Base-by-base conservation (phyloP, 805 yeast genomes). In the Grigorovia humatica region DNA sequence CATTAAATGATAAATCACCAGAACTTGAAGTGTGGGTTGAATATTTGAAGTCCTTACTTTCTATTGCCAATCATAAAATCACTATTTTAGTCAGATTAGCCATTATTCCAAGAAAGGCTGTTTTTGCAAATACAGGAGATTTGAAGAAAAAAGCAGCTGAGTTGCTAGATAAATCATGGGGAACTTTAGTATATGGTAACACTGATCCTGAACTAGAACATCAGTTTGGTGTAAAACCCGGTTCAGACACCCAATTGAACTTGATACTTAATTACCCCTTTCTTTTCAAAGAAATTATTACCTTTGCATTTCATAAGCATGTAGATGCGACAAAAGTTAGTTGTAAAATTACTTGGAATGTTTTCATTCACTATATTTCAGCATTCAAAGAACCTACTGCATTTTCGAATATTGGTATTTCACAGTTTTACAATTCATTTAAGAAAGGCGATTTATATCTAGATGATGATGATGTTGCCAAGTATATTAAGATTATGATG, bases 191-290 rank as follows among this genome's bases (percentile, higher is more conserved):
- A 18, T 76, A 82, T 79, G 78, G 77, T 12, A 75, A 81, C 2
- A 65, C 76, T 23, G 74, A 74, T 18, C 82, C 77, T 32, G 85
- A 81, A 56, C 61, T 70, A 30, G 67, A 61, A 62, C 49, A 48
- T 3, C 68, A 87, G 55, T 87, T 83, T 68, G 83, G 81, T 48
- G 63, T 87, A 46, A 73, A 71, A 44, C 73, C 73, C 57, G 77
- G 81, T 55, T 86, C 90, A 43, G 89, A 90, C 0, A 80, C 75
- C 58, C 96, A 88, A 65, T 79, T 76, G 38, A 80, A 78, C 58
- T 78, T 87, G 54, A 74, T 82, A 40, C 71, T 71, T 44, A 73
- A 74, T 43, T 83, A 81, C 53, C 79, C 78, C 51, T 76, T 81
- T 40, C 74, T 88, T 29, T 68, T 87, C 44, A 78, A 78, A 48